Percentiles rank a stretch among this genome's conserved stretches.
Evolutionary conservation across 2,329 filamentous ascomycete genomes (phyloP).

Genomic region (Graphium sp.): DNA sequence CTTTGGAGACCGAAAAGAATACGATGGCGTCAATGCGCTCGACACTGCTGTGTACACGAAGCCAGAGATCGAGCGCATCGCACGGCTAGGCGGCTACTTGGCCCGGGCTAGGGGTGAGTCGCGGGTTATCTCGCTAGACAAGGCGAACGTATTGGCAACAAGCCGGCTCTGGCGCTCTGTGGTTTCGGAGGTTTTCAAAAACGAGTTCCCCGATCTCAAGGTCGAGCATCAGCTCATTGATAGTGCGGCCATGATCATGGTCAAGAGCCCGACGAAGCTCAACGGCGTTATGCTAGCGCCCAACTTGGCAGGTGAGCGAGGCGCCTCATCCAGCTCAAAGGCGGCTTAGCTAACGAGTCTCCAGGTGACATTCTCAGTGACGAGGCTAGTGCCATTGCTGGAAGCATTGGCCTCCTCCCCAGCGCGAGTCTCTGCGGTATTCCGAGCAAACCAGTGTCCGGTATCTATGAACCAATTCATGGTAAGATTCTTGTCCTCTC

Average conservation of each 20-base stretch:
- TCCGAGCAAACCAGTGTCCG: conserved; percentile 69
- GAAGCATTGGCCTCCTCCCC: conserved; percentile 73
- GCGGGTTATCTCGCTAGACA: conserved; percentile 70
- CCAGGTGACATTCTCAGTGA: conserved; percentile 93
- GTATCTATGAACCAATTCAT: conserved; percentile 96
- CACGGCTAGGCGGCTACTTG: conserved; percentile 63
- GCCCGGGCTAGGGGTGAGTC: conserved; percentile 59
- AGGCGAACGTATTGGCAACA: conserved; percentile 91
- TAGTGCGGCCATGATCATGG: conserved; percentile 92
- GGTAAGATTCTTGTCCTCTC: conserved; percentile 31
- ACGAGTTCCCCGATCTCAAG: conserved; percentile 77
- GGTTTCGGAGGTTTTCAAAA: conserved; percentile 67
- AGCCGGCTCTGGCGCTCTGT: conserved; percentile 79
- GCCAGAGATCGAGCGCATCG: conserved; percentile 75
- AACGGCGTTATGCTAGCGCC: conserved; percentile 87
- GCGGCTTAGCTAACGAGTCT: no score
- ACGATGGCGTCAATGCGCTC: conserved; percentile 56
- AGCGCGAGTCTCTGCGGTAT: conserved; percentile 76
- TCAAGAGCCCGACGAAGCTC: conserved; percentile 76
- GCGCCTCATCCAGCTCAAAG: no score
- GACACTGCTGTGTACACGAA: conserved; percentile 82
- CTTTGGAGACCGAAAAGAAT: conserved; percentile 79
- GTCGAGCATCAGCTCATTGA: conserved; percentile 86
- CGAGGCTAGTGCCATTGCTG: conserved; percentile 87
- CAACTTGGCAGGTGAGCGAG: conserved; percentile 91